Conservation (phyloP, 768 basidiomycete species). For the Panaeolus papilionaceus region DNA sequence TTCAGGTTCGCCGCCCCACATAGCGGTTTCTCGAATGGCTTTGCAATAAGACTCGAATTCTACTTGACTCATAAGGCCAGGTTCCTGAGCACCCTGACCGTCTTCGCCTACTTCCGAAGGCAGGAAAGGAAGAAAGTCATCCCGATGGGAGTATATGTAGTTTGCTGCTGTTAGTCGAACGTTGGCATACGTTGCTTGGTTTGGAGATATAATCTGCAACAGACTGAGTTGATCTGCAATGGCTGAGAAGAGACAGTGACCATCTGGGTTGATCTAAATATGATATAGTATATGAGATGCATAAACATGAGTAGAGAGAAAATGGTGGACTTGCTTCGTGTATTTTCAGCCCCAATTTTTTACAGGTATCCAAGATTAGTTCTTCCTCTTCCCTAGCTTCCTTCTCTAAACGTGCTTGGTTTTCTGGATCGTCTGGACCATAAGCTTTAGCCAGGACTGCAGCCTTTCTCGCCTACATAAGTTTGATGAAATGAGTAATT, state of each 20-base stretch:
- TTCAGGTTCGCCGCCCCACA: constrained; percentile 98
- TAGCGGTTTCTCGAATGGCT: constrained; percentile 79
- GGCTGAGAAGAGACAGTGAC: constrained; percentile 95
- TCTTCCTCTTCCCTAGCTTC: constrained; percentile 74
- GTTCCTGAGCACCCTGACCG: constrained; percentile 61
- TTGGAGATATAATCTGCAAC: constrained; percentile 67
- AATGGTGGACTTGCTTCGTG: constrained; percentile 56
- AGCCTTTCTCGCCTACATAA: constrained; percentile 70
- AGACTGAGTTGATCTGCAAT: constrained; percentile 89
- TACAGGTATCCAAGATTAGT: constrained; percentile 67
- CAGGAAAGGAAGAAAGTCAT: constrained; percentile 94
- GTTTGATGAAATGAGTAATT: constrained; percentile 17
- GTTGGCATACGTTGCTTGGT: constrained; percentile 62
- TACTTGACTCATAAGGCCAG: constrained; percentile 72
- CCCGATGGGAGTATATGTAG: constrained; percentile 82
- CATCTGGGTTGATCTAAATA: constrained; percentile 89
- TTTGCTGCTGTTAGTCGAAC: constrained; percentile 75
- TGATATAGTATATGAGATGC: constrained; percentile 1
- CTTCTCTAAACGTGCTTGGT: constrained; percentile 61
- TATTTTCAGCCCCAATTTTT: constrained; percentile 67
- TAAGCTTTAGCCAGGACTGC: constrained; percentile 63
- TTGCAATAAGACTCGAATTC: constrained; percentile 80
- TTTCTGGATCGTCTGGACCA: constrained; percentile 59
- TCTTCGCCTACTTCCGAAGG: constrained; percentile 78
- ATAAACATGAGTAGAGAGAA: not conserved